phyloP scores from a whole-genome alignment of 1,139 yeast species.

The Lodderomyces jiufengensis region DNA sequence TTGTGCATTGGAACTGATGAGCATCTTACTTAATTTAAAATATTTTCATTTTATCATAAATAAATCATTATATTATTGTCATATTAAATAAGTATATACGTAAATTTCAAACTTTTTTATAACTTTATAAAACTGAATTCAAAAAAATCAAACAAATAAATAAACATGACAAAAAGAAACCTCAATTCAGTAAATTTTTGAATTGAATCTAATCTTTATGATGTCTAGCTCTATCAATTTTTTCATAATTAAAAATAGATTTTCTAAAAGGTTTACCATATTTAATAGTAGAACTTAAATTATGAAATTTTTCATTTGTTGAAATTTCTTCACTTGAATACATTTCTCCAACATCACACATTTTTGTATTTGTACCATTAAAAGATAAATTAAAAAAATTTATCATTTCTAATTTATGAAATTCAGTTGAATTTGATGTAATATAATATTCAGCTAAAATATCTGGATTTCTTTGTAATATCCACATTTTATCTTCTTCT shows the following conservation, averaged over 20 bases:
- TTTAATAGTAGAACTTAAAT: constrained; percentile 17
- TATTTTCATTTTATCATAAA: too few species aligned
- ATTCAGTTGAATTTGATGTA: constrained; percentile 26
- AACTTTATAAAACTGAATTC: too few species aligned
- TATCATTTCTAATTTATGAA: constrained; percentile 20
- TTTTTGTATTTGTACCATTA: constrained; percentile 17
- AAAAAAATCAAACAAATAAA: too few species aligned
- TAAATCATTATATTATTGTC: too few species aligned
- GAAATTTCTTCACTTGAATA: constrained; percentile 13
- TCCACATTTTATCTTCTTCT: constrained; percentile 18
- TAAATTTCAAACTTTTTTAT: too few species aligned
- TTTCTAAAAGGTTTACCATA: constrained; percentile 22
- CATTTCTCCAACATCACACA: constrained; percentile 18
- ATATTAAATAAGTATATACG: too few species aligned
- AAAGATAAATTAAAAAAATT: constrained; percentile 22
- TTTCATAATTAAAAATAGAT: constrained; percentile 23
- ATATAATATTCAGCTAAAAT: constrained; percentile 29
- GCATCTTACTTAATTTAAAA: too few species aligned
- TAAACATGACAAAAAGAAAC: too few species aligned
- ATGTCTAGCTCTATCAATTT: constrained; percentile 20
- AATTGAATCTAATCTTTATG: constrained; percentile 9
- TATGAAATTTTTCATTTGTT: constrained; percentile 16
- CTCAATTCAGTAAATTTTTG: too few species aligned
- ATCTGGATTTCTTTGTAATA: constrained; percentile 21
- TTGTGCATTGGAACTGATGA: too few species aligned